Base-by-base conservation (phyloP, 2,329 filamentous ascomycete genomes). In the Trichoderma citrinoviride region DNA sequence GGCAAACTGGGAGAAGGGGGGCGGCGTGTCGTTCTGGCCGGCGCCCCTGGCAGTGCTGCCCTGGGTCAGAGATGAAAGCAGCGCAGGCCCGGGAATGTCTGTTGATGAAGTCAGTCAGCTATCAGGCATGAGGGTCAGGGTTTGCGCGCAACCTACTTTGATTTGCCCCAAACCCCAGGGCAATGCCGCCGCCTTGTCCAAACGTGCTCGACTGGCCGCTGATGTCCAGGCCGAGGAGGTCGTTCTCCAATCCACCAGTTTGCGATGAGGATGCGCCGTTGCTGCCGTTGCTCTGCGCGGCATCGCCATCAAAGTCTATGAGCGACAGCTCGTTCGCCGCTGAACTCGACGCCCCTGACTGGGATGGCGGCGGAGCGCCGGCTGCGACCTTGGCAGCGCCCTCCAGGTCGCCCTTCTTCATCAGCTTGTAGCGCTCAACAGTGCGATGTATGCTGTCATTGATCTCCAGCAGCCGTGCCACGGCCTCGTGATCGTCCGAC, bases 401-500 rank as follows among this genome's bases (percentile, higher is more conserved):
- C 70, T 93, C 92, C 50, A 96, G 77, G 73, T 99, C 93, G 23
- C 95, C 95, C 80, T 95, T 96, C 82, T 97, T 99, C 78, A 98
- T 88, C 63, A 98, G 81, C 82, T 92, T 96, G 77, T 98, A 99
- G 69, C 95, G 84, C 78, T 98, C 92, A 64, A 98, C 92, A 1
- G 95, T 99, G 68, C 94, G 88, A 75, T 98, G 92, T 85, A 99
- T 99, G 79, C 93, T 97, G 77, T 99, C 95, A 75, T 99, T 99
- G 74, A 99, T 98, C 75, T 98, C 93, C 64, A 99, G 85, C 12
- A 99, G 83, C 78, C 97, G 97, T 49, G 93, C 91, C 6, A 99
- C 95, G 5, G 95, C 95, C 79, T 97, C 95, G 67, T 93, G 89
- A 73, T 99, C 95, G 67, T 98, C 94, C 12, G 93, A 97, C 74